phyloP scores from a whole-genome alignment of 2,329 filamentous ascomycete species.

The Aspergillus amoenus region DNA sequence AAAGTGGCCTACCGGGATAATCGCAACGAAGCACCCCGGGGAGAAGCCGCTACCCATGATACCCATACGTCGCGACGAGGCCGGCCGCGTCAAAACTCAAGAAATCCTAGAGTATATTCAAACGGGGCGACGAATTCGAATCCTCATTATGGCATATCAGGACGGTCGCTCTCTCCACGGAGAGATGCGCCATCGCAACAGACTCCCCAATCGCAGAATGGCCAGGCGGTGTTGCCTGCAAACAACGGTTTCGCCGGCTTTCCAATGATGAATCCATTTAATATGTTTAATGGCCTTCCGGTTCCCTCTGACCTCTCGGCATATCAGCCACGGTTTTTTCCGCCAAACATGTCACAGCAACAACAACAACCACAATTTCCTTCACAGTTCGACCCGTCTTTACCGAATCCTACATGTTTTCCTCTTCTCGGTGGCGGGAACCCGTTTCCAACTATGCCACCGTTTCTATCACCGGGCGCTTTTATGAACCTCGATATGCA shows the following conservation, averaged over 20 bases:
- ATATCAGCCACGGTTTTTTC: constrained; percentile 11
- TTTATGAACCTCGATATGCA: constrained; percentile 16
- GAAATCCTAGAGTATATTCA: background rate
- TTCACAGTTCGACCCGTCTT: constrained; percentile 3
- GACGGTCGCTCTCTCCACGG: background rate
- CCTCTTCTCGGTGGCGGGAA: constrained; percentile 14
- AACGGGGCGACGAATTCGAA: background rate
- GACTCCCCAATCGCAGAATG: background rate
- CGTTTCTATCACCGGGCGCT: constrained; percentile 11
- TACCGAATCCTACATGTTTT: constrained; percentile 5
- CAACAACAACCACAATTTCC: constrained; percentile 10
- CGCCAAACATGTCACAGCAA: constrained; percentile 2
- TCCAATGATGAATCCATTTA: constrained; percentile 11
- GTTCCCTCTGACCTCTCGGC: background rate
- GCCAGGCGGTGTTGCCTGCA: background rate
- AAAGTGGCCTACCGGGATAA: constrained; percentile 9
- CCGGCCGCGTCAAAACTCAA: background rate
- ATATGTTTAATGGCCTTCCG: constrained; percentile 4
- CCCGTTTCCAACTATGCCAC: constrained; percentile 6
- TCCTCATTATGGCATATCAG: background rate
- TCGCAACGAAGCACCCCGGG: background rate
- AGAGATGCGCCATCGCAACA: background rate
- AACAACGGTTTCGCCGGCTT: background rate
- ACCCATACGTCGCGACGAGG: constrained; percentile 1
- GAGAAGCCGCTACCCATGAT: background rate